These are phyloP conservation scores for Ogataea trehalophila DNA, from an alignment of 805 yeast species.

Conservation along the genomic window DNA sequence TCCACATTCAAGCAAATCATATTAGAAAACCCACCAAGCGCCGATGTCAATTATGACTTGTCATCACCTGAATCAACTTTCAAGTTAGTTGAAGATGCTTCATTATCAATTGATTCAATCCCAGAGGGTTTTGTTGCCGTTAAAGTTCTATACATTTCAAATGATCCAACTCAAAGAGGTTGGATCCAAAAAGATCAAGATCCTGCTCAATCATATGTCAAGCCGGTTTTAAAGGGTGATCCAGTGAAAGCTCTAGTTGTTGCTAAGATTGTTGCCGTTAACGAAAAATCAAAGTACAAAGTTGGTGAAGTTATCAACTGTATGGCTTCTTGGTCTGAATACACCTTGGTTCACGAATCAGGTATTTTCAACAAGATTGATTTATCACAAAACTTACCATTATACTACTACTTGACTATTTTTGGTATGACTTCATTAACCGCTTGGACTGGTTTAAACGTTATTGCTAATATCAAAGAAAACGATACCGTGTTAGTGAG, in stretches of 20 bases:
- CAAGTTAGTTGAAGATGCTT: conserved; percentile 2
- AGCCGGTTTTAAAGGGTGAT: conserved; percentile 40
- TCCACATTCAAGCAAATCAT: background rate
- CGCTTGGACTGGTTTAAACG: conserved; percentile 51
- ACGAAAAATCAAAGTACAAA: conserved; percentile 30
- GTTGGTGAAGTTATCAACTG: conserved; percentile 43
- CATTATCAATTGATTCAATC: conserved; percentile 3
- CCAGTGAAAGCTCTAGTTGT: conserved; percentile 43
- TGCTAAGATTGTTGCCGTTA: conserved; percentile 46
- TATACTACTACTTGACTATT: conserved; percentile 41
- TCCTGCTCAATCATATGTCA: conserved; percentile 29
- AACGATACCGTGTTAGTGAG: conserved; percentile 48
- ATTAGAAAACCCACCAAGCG: conserved; percentile 1
- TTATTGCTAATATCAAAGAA: conserved; percentile 42
- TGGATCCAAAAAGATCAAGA: conserved; percentile 42
- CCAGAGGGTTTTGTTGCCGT: conserved; percentile 31
- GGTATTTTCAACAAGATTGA: conserved; percentile 30
- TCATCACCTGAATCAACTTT: conserved; percentile 15
- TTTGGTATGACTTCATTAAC: conserved; percentile 58
- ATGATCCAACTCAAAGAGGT: conserved; percentile 59
- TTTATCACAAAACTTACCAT: conserved; percentile 25
- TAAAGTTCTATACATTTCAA: conserved; percentile 44
- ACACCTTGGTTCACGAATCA: conserved; percentile 31
- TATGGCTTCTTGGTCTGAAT: conserved; percentile 44
- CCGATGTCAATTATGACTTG: conserved; percentile 2